Evolutionary conservation across 139 green algal species (phyloP).

Genomic region (Coelastrella sp.): DNA sequence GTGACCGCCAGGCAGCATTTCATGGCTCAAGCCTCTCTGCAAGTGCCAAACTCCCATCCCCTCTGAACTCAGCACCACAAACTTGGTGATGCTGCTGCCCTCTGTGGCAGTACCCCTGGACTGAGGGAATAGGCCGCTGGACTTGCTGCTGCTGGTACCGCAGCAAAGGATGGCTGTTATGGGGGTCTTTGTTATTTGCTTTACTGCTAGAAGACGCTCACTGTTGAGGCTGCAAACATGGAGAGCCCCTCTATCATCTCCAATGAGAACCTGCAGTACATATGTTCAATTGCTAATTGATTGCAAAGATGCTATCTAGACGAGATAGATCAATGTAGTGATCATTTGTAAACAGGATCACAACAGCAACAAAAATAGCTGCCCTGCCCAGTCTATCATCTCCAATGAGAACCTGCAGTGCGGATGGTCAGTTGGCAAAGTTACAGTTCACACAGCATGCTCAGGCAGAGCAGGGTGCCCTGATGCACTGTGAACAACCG

Average conservation of each 20-base stretch:
- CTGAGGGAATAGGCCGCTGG: neutral
- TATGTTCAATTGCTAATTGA: neutral
- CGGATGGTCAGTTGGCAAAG: too few relatives aligned
- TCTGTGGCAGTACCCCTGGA: neutral
- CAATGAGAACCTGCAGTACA: constrained; percentile 18
- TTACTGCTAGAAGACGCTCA: constrained; percentile 5
- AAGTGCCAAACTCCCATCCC: constrained; percentile 17
- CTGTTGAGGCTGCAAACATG: constrained; percentile 24
- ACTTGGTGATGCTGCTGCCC: neutral
- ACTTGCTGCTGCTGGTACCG: neutral
- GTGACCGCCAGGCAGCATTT: constrained; percentile 17
- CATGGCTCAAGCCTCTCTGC: neutral
- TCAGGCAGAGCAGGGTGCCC: too few relatives aligned
- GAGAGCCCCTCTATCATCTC: constrained; percentile 5
- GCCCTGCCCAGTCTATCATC: neutral
- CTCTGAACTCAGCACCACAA: neutral
- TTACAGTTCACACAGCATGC: too few relatives aligned
- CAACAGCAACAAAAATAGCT: too few relatives aligned
- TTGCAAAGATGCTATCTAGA: too few relatives aligned
- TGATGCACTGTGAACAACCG: too few relatives aligned
- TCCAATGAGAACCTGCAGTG: constrained; percentile 20
- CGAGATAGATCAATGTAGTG: too few relatives aligned
- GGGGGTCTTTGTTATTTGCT: neutral
- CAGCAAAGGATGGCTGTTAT: constrained; percentile 16
- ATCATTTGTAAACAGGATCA: too few relatives aligned